phyloP scores from a whole-genome alignment of 2,329 filamentous ascomycete species.

The Claviceps africana region DNA sequence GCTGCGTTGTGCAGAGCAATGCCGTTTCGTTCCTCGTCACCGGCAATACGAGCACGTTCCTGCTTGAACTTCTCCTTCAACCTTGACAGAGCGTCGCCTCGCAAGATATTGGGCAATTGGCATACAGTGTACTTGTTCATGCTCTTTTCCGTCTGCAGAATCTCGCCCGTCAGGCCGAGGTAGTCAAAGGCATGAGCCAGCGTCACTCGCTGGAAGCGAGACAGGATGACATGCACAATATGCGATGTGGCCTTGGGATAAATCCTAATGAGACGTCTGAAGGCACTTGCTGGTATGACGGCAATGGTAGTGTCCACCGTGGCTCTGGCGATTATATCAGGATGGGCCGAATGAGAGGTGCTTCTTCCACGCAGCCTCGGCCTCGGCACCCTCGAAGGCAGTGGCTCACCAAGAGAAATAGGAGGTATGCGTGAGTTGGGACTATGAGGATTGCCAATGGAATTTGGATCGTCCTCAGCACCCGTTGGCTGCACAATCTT shows the following conservation, averaged over 20 bases:
- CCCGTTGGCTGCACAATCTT: constrained; percentile 4
- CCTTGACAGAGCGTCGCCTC: constrained; percentile 67
- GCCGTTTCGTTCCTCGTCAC: constrained; percentile 70
- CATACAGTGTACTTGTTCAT: constrained; percentile 90
- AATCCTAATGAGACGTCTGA: constrained; percentile 77
- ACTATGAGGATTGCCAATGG: constrained; percentile 3
- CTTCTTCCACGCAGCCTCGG: constrained; percentile 29
- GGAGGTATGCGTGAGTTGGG: constrained; percentile 49
- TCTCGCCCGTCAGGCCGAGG: constrained; percentile 79
- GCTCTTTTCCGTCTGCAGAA: constrained; percentile 79
- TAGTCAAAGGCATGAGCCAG: constrained; percentile 91
- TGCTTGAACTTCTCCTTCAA: constrained; percentile 85
- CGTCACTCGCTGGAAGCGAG: constrained; percentile 85
- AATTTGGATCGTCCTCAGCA: constrained; percentile 6
- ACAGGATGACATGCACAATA: constrained; percentile 94
- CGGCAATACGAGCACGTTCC: constrained; percentile 68
- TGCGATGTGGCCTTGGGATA: constrained; percentile 95
- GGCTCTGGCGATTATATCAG: constrained; percentile 91
- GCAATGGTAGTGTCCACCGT: constrained; percentile 96
- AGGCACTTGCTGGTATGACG: constrained; percentile 93
- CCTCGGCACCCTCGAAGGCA: constrained; percentile 18
- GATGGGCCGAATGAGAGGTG: constrained; percentile 67
- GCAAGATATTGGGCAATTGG: constrained; percentile 79
- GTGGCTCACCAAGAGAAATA: constrained; percentile 49
- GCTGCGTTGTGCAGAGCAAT: constrained; percentile 83